These are phyloP conservation scores for Tetraselmis striata DNA, from an alignment of 139 green algal species.

Conservation along the genomic window DNA sequence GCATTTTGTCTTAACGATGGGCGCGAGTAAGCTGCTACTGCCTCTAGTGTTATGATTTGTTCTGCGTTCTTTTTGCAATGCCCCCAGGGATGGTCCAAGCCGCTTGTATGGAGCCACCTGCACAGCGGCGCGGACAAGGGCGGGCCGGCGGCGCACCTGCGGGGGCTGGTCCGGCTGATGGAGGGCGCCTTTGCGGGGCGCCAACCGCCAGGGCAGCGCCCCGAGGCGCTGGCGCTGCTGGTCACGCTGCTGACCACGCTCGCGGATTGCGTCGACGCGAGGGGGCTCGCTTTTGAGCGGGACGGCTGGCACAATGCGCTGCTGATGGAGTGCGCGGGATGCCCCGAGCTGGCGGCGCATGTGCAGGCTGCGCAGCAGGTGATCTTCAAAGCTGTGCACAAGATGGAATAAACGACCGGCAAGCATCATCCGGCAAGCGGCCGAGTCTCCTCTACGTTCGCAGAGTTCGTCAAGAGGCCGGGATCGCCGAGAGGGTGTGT, in stretches of 20 bases:
- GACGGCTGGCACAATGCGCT: neutral
- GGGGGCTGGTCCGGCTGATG: neutral
- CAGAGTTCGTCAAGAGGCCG: too few species aligned
- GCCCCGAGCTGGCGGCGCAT: neutral
- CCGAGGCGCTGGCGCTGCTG: neutral
- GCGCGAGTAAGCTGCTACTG: too few species aligned
- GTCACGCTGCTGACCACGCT: neutral
- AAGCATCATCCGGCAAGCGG: too few species aligned
- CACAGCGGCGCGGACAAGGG: neutral
- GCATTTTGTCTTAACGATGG: too few species aligned
- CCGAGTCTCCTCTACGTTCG: too few species aligned
- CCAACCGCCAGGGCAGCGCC: neutral
- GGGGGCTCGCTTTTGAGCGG: neutral
- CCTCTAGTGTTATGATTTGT: neutral
- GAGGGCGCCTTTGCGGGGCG: neutral
- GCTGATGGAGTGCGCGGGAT: neutral
- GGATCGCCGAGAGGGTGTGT: too few species aligned
- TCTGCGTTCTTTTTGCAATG: neutral
- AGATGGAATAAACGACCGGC: too few species aligned
- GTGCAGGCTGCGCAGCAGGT: neutral
- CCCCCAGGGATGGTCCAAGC: too few species aligned
- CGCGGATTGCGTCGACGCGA: neutral
- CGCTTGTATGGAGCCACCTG: too few species aligned
- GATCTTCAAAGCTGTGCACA: neutral
- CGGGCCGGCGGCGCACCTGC: neutral